Conservation (phyloP, 2,329 filamentous ascomycete species). For the Exutisphaerella laricina region DNA sequence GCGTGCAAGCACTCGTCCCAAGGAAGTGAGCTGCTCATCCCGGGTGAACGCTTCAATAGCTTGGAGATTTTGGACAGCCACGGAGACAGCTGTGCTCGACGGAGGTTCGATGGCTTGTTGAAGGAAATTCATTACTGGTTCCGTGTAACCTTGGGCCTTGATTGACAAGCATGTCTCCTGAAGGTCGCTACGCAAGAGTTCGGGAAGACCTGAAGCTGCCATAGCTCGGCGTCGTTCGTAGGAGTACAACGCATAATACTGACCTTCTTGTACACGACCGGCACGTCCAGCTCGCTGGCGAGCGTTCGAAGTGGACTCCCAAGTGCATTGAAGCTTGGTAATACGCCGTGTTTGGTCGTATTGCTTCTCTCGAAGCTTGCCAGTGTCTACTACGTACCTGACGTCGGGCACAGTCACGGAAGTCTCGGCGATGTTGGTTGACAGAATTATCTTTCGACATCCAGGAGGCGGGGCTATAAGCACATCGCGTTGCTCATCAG, state of each 20-base stretch:
- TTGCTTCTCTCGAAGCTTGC: constrained; percentile 37
- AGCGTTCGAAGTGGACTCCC: constrained; percentile 45
- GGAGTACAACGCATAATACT: constrained; percentile 47
- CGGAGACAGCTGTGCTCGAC: constrained; percentile 31
- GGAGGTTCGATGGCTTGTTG: constrained; percentile 45
- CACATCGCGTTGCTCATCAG: constrained; percentile 39
- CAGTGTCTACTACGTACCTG: constrained; percentile 46
- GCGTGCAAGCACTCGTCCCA: constrained; percentile 42
- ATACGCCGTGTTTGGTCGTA: constrained; percentile 40
- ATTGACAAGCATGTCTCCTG: constrained; percentile 42
- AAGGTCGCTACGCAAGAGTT: constrained; percentile 42
- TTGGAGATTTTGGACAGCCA: constrained; percentile 38
- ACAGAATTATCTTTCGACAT: constrained; percentile 46
- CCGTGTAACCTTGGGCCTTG: constrained; percentile 37
- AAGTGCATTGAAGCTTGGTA: constrained; percentile 38
- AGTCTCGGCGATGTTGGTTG: constrained; percentile 49
- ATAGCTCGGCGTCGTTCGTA: constrained; percentile 34
- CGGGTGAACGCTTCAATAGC: constrained; percentile 40
- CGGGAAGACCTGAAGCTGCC: constrained; percentile 33
- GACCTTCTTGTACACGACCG: constrained; percentile 45
- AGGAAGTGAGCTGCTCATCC: constrained; percentile 40
- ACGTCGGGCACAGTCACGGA: constrained; percentile 50
- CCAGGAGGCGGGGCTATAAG: constrained; percentile 38
- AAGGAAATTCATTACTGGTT: constrained; percentile 40
- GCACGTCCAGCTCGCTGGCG: constrained; percentile 48